Percentiles rank a stretch among this genome's conserved stretches.
Conservation (phyloP, 495 filamentous ascomycete species). For the Tuber brumale region DNA sequence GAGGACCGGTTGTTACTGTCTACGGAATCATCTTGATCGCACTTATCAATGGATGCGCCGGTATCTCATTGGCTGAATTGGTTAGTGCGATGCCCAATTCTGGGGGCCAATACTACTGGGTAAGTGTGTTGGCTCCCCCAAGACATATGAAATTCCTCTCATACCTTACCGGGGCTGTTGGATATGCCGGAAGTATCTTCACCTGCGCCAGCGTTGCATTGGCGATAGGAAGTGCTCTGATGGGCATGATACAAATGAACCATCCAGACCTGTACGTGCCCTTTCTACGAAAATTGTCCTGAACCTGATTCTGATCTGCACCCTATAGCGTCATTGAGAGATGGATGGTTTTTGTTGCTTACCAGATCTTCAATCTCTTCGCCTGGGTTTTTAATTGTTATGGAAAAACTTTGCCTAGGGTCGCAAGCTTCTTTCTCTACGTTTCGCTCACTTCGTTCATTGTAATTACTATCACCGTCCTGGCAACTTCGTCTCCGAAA, state of each 20-base stretch:
- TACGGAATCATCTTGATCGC: slow-evolving; percentile 56
- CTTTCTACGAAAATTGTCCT: background rate
- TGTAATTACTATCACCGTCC: slow-evolving; percentile 53
- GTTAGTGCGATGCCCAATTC: slow-evolving; percentile 56
- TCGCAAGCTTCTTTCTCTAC: slow-evolving; percentile 49
- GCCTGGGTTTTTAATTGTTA: slow-evolving; percentile 58
- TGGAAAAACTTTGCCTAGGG: slow-evolving; percentile 49
- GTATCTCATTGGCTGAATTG: slow-evolving; percentile 53
- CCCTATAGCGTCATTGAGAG: slow-evolving; percentile 47
- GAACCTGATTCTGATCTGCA: background rate
- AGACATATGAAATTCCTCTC: slow-evolving; percentile 50
- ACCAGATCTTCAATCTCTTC: slow-evolving; percentile 52
- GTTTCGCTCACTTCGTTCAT: slow-evolving; percentile 51
- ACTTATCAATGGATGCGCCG: slow-evolving; percentile 53
- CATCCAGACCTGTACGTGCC: slow-evolving; percentile 53
- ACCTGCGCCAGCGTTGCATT: slow-evolving; percentile 55
- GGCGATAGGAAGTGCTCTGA: slow-evolving; percentile 49
- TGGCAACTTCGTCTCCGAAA: slow-evolving; percentile 52
- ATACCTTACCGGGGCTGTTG: slow-evolving; percentile 55
- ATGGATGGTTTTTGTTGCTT: slow-evolving; percentile 53
- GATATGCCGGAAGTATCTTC: slow-evolving; percentile 54
- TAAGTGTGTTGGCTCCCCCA: slow-evolving; percentile 53
- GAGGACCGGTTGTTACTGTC: slow-evolving; percentile 56
- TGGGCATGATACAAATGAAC: slow-evolving; percentile 55
- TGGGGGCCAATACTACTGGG: slow-evolving; percentile 62